Evolutionary conservation across 352 stramenopile species (phyloP), one percentile per base, ranked within the genome.

Genomic region (Plasmopara halstedii): DNA sequence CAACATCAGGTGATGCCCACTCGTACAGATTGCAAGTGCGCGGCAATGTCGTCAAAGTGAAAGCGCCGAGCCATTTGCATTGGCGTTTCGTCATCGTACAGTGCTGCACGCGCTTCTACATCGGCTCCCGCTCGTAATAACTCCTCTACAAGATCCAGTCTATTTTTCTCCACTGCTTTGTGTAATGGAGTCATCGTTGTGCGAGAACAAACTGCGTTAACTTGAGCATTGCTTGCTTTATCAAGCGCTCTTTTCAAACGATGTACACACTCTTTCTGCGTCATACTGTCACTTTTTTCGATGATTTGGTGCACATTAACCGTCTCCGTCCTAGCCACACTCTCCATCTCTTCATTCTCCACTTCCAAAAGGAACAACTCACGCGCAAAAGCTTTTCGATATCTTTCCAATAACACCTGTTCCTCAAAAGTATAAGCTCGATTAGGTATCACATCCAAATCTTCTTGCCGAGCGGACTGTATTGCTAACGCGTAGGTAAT

Each of bases 141-240:
- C 34, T 70, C 48, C 27, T 62, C 48, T 2, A 81, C 70, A n/a
- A 85, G 48, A 17, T 73, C 68, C 23, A 75, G 36, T 8, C 61
- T 64, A 31, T 77, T 62, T 50, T 73, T 76, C 44, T 85, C 73
- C 32, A 85, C 70, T 6, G 73, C 73, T 52, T 81, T 81, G 45
- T 85, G 73, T 22, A 85, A 25, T n/a, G 67, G 64, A 14, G 73
- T 81, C 70, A 85, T 81, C 25, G 56, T 75, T 13, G 70, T 78
- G 10, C 73, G 73, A 48, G 53, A 1, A 42, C 73, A 85, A 8
- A 80, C 35, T 29, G 56, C 53, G 25, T 77, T 64, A 27, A 85
- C 36, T 42, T 58, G 45, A 3, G 48, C 23, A 4, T 14, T 19
- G n/a, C 27, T 62, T 14, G 50, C 52, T 36, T 31, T 50, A 35